Conservation (phyloP, 306 rosid genomes). For the Betula pendula region DNA sequence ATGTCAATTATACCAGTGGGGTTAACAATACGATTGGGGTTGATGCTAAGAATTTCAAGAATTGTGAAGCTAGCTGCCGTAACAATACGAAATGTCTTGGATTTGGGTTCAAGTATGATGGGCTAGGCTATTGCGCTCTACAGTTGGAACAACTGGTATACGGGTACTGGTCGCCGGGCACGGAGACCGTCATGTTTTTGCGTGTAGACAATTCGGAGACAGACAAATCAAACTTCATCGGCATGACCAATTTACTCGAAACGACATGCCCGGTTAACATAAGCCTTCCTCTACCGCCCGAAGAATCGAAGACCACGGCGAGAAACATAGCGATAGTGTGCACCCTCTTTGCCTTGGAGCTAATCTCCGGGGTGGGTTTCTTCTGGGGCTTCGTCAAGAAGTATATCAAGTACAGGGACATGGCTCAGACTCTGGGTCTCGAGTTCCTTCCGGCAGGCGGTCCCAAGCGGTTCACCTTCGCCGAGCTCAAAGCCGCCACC, state of each 20-base stretch:
- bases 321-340: slow-evolving; percentile 69
- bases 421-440: slow-evolving; percentile 88
- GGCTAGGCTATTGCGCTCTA: slow-evolving; percentile 45
- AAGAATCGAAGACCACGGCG: slow-evolving; percentile 56
- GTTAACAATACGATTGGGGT: neutral
- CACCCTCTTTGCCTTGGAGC: slow-evolving; percentile 68
- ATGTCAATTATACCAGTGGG: slow-evolving; percentile 56
- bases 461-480: slow-evolving; percentile 67
- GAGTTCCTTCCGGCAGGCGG: slow-evolving; percentile 95
- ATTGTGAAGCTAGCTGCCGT: slow-evolving; percentile 50
- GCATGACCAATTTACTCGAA: slow-evolving; percentile 62
- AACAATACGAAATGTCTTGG: slow-evolving; percentile 42
- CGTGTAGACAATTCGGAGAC: slow-evolving; percentile 52
- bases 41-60: slow-evolving; percentile 27
- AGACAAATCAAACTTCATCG: slow-evolving; percentile 52
- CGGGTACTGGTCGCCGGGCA: slow-evolving; percentile 85
- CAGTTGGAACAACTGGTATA: slow-evolving; percentile 30
- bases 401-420: slow-evolving; percentile 81
- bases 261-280: slow-evolving; percentile 74
- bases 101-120: slow-evolving; percentile 63
- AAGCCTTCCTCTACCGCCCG: slow-evolving; percentile 65
- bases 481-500: slow-evolving; percentile 83
- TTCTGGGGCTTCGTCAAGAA: slow-evolving; percentile 83
- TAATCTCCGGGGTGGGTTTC: slow-evolving; percentile 67
- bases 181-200: slow-evolving; percentile 53